These are phyloP conservation scores for Podaxis sp. DNA, from an alignment of 768 basidiomycete genomes.

Conservation along the genomic window DNA sequence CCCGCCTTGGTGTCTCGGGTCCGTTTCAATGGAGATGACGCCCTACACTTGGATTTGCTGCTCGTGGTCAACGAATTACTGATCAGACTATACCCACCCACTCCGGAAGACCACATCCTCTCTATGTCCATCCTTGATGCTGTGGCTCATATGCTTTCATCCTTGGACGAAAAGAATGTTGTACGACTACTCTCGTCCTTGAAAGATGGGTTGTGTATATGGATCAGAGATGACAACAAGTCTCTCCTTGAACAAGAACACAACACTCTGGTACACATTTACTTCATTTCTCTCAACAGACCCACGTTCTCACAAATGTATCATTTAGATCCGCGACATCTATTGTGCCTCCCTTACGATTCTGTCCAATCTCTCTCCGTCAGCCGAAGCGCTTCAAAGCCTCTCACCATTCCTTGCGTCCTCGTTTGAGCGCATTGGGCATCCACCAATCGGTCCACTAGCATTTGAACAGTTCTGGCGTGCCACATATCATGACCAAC, in stretches of 20 bases:
- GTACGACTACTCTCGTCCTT: conserved; percentile 36
- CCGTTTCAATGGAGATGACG: neutral
- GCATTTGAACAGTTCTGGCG: conserved; percentile 61
- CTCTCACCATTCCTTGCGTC: conserved; percentile 49
- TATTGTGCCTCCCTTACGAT: conserved; percentile 45
- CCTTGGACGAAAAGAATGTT: conserved; percentile 26
- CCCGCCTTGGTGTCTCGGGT: neutral
- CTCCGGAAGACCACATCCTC: conserved; percentile 23
- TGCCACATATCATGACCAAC: conserved; percentile 48
- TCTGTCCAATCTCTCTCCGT: conserved; percentile 39
- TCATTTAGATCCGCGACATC: conserved; percentile 32
- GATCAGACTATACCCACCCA: conserved; percentile 32
- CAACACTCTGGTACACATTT: conserved; percentile 44
- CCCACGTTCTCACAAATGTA: neutral
- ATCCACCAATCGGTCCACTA: conserved; percentile 47
- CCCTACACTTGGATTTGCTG: conserved; percentile 23
- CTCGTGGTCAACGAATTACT: conserved; percentile 30
- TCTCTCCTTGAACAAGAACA: conserved; percentile 44
- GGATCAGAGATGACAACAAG: conserved; percentile 51
- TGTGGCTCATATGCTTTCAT: conserved; percentile 33
- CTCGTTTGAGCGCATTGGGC: conserved; percentile 46
- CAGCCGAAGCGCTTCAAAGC: conserved; percentile 37
- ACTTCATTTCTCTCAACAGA: neutral
- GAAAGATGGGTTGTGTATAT: conserved; percentile 41
- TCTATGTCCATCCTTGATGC: conserved; percentile 35